phyloP scores from a whole-genome alignment of 345 rosid species.

The Salix udensis region DNA sequence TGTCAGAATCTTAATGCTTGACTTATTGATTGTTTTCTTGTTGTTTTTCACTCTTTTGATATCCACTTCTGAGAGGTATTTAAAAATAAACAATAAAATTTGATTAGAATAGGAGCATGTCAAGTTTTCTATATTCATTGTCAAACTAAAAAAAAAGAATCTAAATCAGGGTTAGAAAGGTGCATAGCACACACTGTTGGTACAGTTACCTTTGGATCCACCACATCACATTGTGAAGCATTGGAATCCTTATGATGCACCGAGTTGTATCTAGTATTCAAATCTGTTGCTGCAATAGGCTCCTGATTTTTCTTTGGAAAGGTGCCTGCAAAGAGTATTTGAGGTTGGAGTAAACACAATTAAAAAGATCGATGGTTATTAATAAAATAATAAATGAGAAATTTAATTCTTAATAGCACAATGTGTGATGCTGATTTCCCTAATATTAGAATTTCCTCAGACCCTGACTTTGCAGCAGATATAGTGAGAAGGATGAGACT shows the following conservation, averaged over 20 bases:
- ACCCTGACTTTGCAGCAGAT: neutral
- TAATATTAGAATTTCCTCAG: neutral
- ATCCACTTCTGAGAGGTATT: neutral
- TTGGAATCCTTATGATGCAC: slow-evolving; percentile 23
- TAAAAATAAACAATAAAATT: neutral
- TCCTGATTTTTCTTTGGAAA: slow-evolving; percentile 41
- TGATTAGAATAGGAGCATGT: neutral
- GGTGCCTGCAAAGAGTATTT: slow-evolving; percentile 26
- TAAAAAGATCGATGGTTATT: neutral
- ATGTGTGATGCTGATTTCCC: neutral
- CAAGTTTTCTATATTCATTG: neutral
- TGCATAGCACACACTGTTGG: neutral
- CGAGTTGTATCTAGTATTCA: slow-evolving; percentile 22
- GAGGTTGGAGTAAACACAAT: neutral
- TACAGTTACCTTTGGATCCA: slow-evolving; percentile 40
- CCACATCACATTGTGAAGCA: slow-evolving; percentile 30
- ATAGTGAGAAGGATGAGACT: neutral
- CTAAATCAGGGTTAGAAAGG: neutral
- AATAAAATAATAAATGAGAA: neutral
- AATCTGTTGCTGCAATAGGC: slow-evolving; percentile 26
- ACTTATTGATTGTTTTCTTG: neutral
- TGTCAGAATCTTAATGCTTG: neutral
- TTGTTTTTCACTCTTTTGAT: neutral
- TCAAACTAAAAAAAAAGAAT: neutral
- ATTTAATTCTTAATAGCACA: neutral